A percentile compares a stretch with the other conserved stretches of the same genome.
Conservation (phyloP, 176 grass and related monocot species). For the Oryza glaberrima region DNA sequence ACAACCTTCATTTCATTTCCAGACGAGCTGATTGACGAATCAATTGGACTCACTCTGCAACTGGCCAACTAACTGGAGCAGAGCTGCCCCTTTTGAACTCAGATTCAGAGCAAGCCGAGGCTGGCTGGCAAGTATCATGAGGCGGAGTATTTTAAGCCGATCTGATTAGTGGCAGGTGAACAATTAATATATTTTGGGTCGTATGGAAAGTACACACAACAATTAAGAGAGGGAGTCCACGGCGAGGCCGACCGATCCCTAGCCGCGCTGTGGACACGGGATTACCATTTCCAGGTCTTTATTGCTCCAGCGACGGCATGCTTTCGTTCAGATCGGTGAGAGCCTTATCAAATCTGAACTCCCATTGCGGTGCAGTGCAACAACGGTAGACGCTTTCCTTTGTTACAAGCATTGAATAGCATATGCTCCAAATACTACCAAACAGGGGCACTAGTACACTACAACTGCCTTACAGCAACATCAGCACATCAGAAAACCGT, state of each 20-base stretch:
- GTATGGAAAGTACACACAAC: neutral
- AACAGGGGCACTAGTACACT: neutral
- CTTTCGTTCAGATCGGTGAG: conserved; percentile 2
- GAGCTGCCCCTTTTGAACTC: neutral
- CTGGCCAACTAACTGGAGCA: conserved; percentile 40
- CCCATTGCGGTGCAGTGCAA: neutral
- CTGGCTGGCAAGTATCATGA: conserved; percentile 34
- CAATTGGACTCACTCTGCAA: neutral
- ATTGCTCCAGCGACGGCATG: neutral
- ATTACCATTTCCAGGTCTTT: conserved; percentile 3
- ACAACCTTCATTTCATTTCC: neutral
- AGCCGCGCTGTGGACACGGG: neutral
- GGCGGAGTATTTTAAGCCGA: neutral
- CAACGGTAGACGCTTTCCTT: conserved; percentile 25
- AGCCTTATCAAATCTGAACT: conserved; percentile 7
- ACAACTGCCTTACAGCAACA: neutral
- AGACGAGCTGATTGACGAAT: conserved; percentile 34
- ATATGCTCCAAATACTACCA: conserved; percentile 7
- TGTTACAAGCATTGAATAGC: conserved; percentile 24
- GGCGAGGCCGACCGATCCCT: conserved; percentile 23
- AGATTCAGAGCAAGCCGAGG: neutral
- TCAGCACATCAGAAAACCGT: neutral
- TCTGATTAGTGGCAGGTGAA: neutral
- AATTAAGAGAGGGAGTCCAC: conserved; percentile 25
- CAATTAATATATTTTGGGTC: conserved; percentile 3